Evolutionary conservation across 192 early-diverging fungal genomes (phyloP).

Genomic region (Coemansia sp.): DNA sequence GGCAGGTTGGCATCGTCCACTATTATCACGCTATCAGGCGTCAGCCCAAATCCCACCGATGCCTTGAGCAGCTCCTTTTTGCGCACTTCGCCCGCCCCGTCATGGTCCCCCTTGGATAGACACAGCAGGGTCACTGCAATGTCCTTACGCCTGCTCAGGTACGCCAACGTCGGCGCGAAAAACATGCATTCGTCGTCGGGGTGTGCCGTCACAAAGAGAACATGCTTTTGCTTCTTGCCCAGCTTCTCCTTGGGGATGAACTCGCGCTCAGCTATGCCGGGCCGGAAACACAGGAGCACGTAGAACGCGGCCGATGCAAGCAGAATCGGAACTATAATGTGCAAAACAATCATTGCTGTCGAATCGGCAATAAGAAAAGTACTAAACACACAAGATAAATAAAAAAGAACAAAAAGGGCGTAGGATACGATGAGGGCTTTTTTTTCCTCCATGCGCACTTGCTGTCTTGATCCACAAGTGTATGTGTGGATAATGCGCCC

Average conservation of each 20-base stretch:
- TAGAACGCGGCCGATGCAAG: conserved; percentile 31
- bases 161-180: conserved; percentile 80
- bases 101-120: conserved; percentile 76
- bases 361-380: no score
- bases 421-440: no score
- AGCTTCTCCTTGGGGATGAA: conserved; percentile 43
- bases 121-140: conserved; percentile 76
- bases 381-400: not conserved
- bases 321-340: conserved; percentile 36
- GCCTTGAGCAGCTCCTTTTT: conserved; percentile 51
- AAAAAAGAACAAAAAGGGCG: not conserved
- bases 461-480: no score
- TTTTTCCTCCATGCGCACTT: no score
- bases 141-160: conserved; percentile 55
- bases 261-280: conserved; percentile 33
- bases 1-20: conserved; percentile 60
- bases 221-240: conserved; percentile 43
- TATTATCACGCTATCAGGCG: conserved; percentile 53
- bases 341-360: conserved; percentile 38
- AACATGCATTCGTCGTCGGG: conserved; percentile 99
- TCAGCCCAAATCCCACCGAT: conserved; percentile 43
- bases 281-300: conserved; percentile 31
- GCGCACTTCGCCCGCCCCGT: conserved; percentile 48
- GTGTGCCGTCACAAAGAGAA: conserved; percentile 80
- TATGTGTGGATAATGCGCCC: not conserved